Conservation (phyloP, 768 basidiomycete species). For the Rhodotorula diobovata region DNA sequence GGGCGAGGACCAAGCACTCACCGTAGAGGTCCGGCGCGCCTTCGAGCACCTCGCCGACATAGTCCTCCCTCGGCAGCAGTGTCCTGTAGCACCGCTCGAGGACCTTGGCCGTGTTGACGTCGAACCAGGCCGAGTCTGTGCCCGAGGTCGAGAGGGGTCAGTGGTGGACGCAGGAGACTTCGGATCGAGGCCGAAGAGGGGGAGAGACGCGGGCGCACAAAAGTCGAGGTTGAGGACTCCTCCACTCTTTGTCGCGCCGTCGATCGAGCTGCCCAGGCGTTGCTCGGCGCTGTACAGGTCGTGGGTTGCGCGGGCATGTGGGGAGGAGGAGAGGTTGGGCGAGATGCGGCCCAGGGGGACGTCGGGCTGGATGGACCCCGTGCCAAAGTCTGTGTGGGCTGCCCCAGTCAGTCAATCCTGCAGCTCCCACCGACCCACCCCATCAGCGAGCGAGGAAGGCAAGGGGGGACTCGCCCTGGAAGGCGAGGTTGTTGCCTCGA, state of each 20-base stretch:
- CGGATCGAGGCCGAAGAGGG: neutral
- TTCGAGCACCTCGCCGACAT: slow-evolving; percentile 31
- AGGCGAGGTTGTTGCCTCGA: slow-evolving; percentile 4
- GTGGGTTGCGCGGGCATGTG: slow-evolving; percentile 1
- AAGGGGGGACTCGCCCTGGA: neutral
- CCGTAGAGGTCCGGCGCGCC: slow-evolving; percentile 38
- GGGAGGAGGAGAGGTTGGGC: slow-evolving; percentile 16
- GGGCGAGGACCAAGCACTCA: neutral
- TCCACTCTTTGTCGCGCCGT: slow-evolving; percentile 33
- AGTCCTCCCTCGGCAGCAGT: slow-evolving; percentile 42
- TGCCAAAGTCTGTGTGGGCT: slow-evolving; percentile 13
- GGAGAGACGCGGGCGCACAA: slow-evolving; percentile 4
- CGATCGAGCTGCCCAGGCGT: slow-evolving; percentile 16
- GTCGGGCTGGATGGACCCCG: slow-evolving; percentile 24
- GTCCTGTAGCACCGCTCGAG: slow-evolving; percentile 41
- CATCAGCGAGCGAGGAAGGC: neutral
- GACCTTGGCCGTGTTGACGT: slow-evolving; percentile 57
- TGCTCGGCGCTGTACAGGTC: slow-evolving; percentile 19
- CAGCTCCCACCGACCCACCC: neutral
- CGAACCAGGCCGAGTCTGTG: slow-evolving; percentile 71
- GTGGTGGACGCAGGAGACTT: too few relatives aligned
- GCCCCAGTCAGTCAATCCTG: neutral
- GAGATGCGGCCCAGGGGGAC: slow-evolving; percentile 33
- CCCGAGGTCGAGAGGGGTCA: neutral
- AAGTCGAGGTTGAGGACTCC: slow-evolving; percentile 36